Base-by-base conservation (phyloP, 257 asterid genomes). In the Rubia yunnanensis region DNA sequence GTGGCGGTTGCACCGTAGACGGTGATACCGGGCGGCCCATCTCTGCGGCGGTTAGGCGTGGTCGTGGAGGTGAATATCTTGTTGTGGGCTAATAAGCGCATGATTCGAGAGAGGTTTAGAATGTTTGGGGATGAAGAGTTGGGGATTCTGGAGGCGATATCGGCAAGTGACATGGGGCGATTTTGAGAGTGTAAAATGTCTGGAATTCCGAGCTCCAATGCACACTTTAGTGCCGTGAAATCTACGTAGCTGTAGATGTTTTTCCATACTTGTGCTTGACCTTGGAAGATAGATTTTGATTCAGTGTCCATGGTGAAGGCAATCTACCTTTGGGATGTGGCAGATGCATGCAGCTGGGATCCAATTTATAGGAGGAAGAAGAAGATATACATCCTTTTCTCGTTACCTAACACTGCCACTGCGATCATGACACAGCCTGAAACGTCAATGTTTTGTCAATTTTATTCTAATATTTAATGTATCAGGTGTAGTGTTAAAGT, bases 141-240 rank as follows among this genome's bases (percentile, higher is more conserved):
- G 23, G 63, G 48, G 10, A 41, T 5, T 1, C 9, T 41, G 18
- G 49, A 41, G 49, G 49, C 49, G 13, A 41, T 41, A 9, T 69
- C 27, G 41, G 73, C 46, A 1, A 69, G 31, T 15, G 67, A 30
- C 8, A 70, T 32, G 3, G 62, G 53, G 54, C 31, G 63, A 55
- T 60, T 50, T 46, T 49, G 35, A 3, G 68, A 70, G 60, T 70
- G 63, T 11, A 60, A 32, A 34, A 61, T 62, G 60, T 70, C 74
- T 8, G 74, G 53, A 22, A 70, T 50, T 17, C 55, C 55, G 15
- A 70, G 74, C 38, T 70, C 74, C 57, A 70, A 49, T 0, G 69
- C 74, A 44, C 57, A 32, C 52, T 63, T 70, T 36, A 70, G 50
- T 15, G 74, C 64, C 74, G 62, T 70, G 31, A 64, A 63, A 17